Percentiles rank a stretch among this genome's conserved stretches.
Evolutionary conservation across 73 alveolate genomes (phyloP).

Genomic region (Urostyla sp.): DNA sequence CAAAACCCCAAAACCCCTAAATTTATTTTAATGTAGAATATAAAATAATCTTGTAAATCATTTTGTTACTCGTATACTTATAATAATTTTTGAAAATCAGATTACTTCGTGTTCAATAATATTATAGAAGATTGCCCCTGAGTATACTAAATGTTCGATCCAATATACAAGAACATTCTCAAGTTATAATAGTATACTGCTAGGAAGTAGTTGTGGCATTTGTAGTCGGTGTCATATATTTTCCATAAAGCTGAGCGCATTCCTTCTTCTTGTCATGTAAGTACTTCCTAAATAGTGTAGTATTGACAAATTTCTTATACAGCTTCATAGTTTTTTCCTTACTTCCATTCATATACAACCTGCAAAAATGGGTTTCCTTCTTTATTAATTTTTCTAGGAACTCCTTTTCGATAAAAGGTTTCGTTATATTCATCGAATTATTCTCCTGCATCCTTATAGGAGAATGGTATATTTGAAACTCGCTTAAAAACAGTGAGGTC

Average conservation of each 20-base stretch:
- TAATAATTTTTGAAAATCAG: too few relatives aligned
- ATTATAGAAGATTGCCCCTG: neutral
- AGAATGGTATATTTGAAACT: conserved; percentile 43
- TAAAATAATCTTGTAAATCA: too few relatives aligned
- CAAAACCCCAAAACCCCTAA: too few relatives aligned
- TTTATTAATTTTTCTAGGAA: neutral
- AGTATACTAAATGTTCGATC: neutral
- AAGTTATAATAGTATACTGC: too few relatives aligned
- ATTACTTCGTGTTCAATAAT: too few relatives aligned
- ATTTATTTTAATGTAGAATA: too few relatives aligned
- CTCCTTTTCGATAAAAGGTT: conserved; percentile 47
- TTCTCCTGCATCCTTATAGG: conserved; percentile 4
- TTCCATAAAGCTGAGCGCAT: neutral
- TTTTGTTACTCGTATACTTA: too few relatives aligned
- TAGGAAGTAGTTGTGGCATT: too few relatives aligned
- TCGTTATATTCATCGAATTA: neutral
- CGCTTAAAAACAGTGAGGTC: conserved; percentile 42
- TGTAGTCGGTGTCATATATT: too few relatives aligned
- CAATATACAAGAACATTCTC: too few relatives aligned
- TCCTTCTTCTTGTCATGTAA: conserved; percentile 54
- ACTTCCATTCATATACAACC: conserved; percentile 36
- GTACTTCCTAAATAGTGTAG: conserved; percentile 58
- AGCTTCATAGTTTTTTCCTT: conserved; percentile 56
- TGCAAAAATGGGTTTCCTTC: conserved; percentile 37
- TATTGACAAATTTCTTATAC: conserved; percentile 55